Conservation (phyloP, 2,329 filamentous ascomycete species). For the Clonostachys rosea region DNA sequence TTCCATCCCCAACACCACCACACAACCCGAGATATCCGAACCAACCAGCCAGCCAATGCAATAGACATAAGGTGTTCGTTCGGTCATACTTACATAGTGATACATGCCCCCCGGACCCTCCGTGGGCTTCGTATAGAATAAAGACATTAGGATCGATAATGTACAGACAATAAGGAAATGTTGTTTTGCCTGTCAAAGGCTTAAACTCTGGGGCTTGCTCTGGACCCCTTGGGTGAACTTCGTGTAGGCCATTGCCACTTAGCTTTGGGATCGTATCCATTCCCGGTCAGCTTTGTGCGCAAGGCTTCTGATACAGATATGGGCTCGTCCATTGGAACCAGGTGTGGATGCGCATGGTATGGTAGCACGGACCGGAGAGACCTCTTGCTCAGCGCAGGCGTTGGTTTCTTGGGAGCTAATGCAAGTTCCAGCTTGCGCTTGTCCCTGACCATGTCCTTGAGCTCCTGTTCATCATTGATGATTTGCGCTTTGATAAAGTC, state of each 20-base stretch:
- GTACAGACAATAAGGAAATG: slow-evolving; percentile 5
- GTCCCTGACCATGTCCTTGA: slow-evolving; percentile 67
- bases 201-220: slow-evolving; percentile 17
- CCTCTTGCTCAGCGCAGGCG: slow-evolving; percentile 10
- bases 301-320: slow-evolving; percentile 28
- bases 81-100: not conserved
- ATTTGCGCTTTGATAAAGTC: slow-evolving; percentile 84
- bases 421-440: slow-evolving; percentile 30
- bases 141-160: not conserved
- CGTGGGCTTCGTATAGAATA: not conserved
- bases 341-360: slow-evolving; percentile 24
- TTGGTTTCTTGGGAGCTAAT: slow-evolving; percentile 11
- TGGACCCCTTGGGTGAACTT: slow-evolving; percentile 10
- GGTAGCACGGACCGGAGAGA: slow-evolving; percentile 23
- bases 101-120: not conserved
- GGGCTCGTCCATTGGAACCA: slow-evolving; percentile 26
- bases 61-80: not conserved
- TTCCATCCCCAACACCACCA: no score
- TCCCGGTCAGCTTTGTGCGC: slow-evolving; percentile 7
- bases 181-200: not conserved
- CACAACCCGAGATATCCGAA: no score
- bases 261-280: slow-evolving; percentile 12
- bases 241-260: slow-evolving; percentile 15
- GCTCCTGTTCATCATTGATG: slow-evolving; percentile 65
- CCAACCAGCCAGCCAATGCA: not conserved